These are phyloP conservation scores for Sedum album DNA, from an alignment of 164 flowering plant genomes.

Conservation along the genomic window DNA sequence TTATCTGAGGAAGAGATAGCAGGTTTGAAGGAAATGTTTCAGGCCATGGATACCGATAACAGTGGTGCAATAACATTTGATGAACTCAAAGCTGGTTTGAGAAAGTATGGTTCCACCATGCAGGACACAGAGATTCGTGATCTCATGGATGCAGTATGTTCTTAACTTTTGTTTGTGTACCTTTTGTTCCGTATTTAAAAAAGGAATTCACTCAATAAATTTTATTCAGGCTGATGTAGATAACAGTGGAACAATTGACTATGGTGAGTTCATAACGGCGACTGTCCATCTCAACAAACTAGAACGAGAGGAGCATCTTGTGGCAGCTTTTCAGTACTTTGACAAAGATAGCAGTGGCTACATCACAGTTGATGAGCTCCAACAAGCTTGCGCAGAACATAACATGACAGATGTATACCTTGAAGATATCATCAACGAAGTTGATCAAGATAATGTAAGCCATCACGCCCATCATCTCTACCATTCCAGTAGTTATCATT, in stretches of 20 bases:
- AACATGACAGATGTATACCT: background rate
- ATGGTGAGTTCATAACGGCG: conserved; percentile 1
- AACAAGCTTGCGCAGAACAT: no score
- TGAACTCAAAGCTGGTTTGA: conserved; percentile 86
- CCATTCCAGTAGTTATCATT: background rate
- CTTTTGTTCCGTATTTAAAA: background rate
- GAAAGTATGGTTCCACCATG: conserved; percentile 88
- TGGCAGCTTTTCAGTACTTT: no score
- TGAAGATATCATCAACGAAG: conserved; percentile 3
- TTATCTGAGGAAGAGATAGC: conserved; percentile 98
- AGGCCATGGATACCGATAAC: conserved; percentile 87
- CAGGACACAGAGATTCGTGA: conserved; percentile 87
- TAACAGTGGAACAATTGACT: conserved; percentile 1
- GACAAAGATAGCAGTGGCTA: no score
- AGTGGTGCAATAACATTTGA: conserved; percentile 98
- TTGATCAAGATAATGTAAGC: conserved; percentile 64
- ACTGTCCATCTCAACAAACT: conserved; percentile 2
- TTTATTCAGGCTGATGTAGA: conserved; percentile 12
- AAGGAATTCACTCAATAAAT: background rate
- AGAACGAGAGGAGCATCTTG: conserved; percentile 5
- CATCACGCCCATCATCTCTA: background rate
- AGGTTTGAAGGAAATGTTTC: conserved; percentile 88
- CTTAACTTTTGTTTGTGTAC: background rate
- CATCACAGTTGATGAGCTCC: conserved; percentile 1
- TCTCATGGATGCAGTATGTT: conserved; percentile 90